Evolutionary conservation across 1,284 basidiomycete genomes (phyloP), one percentile per base, ranked within the genome.

Genomic region (Gomphus bonarii): DNA sequence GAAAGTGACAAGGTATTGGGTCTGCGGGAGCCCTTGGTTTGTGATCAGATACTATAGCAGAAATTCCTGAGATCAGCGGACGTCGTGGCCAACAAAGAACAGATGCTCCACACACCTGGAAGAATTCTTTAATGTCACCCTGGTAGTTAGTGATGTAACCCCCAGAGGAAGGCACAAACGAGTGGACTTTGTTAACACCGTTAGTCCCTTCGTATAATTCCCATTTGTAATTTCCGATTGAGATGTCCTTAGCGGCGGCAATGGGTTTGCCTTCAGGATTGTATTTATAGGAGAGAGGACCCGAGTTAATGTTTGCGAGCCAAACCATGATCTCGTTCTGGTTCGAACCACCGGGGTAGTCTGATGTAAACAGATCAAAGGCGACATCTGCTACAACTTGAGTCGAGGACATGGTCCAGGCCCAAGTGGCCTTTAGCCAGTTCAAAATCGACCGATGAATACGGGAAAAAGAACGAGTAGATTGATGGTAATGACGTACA

Each of bases 241-340:
- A 66, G 35, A 84, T 58, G 61, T 69, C 71, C 25, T 65, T 72
- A 18, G 69, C 76, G 22, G 75, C 67, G 50, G 82, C 74, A 33
- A 71, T 64, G 0, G 82, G 74, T 18, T 71, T 65, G 3, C 81
- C 81, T 38, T 71, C 59, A 1, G 73, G 66, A 62, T 69, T 69
- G 66, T 80, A 84, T 0, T 60, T 31, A 35, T 69, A 67, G 18
- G 79, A 80, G 62, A 84, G 82, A 4, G 83, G 82, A 2, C 75
- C 75, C 9, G 82, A 75, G 60, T 78, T 77, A 69, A 68, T 73
- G 65, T 79, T 80, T 5, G 73, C 80, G 14, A 84, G 73, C 83
- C 84, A 85, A 59, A 85, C 68, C 83, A 85, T 85, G 60, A 84
- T 75, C 64, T 85, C 84, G 63, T 79, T 75, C 33, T 70, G 70